Evolutionary conservation across 2,329 filamentous ascomycete genomes (phyloP).

Genomic region (Cadophora sp.): DNA sequence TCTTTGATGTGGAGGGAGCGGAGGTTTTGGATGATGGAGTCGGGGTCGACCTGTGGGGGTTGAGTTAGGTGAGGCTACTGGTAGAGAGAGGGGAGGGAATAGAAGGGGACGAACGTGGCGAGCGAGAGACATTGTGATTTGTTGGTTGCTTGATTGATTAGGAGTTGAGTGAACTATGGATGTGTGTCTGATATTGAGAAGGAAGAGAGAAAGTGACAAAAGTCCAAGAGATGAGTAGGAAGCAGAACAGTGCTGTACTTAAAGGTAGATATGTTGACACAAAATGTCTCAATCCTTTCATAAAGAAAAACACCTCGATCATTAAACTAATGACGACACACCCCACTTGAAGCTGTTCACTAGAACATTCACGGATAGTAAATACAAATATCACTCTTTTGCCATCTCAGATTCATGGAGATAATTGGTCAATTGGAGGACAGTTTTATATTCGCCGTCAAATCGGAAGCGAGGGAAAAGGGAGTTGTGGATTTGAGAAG

Average conservation of each 20-base stretch:
- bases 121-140: slow-evolving; percentile 54
- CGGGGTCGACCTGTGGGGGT: slow-evolving; percentile 56
- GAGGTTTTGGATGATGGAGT: slow-evolving; percentile 61
- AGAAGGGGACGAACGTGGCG: slow-evolving; percentile 50
- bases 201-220: neutral
- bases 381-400: neutral
- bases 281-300: neutral
- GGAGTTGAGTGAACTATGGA: neutral
- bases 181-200: neutral
- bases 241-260: too few species aligned
- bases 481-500: neutral
- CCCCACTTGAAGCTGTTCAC: slow-evolving; percentile 4
- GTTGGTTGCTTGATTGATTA: neutral
- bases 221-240: neutral
- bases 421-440: neutral
- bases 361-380: neutral
- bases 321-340: slow-evolving; percentile 23
- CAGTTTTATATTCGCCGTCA: neutral
- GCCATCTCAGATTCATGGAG: neutral
- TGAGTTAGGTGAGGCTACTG: neutral
- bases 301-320: neutral
- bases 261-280: neutral
- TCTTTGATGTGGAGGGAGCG: slow-evolving; percentile 52
- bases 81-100: neutral
- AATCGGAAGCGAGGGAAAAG: slow-evolving; percentile 6